Percentiles rank a stretch among this genome's conserved stretches.
phyloP scores from a whole-genome alignment of 1,139 yeast genomes.

The Candida sojae region DNA sequence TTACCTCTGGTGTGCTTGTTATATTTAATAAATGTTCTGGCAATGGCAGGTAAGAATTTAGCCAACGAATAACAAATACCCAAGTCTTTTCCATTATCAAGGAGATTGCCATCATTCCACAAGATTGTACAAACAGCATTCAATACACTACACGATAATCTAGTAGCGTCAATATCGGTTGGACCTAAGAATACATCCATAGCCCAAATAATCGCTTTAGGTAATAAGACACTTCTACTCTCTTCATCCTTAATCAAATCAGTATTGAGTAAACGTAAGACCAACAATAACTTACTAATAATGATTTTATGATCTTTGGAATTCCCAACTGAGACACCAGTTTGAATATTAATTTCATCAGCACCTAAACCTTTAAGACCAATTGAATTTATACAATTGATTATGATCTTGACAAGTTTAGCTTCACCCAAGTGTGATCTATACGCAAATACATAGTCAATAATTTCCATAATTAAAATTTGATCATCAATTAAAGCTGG shows the following conservation, averaged over 20 bases:
- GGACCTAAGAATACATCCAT: constrained; percentile 58
- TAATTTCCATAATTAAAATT: constrained; percentile 54
- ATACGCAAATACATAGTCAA: constrained; percentile 55
- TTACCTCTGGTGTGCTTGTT: constrained; percentile 55
- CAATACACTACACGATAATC: constrained; percentile 63
- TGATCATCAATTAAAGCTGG: constrained; percentile 59
- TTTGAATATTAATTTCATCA: constrained; percentile 31
- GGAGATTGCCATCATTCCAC: constrained; percentile 30
- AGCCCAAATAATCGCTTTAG: constrained; percentile 62
- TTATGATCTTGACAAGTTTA: constrained; percentile 40
- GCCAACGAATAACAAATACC: constrained; percentile 47
- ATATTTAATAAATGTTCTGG: constrained; percentile 53
- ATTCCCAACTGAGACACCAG: constrained; percentile 20
- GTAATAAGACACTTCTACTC: constrained; percentile 47
- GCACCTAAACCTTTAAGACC: constrained; percentile 57
- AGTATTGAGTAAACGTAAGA: constrained; percentile 58
- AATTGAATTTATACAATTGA: constrained; percentile 49
- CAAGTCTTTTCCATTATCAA: constrained; percentile 21
- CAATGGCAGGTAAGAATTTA: constrained; percentile 53
- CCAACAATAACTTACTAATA: constrained; percentile 57
- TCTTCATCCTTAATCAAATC: constrained; percentile 38
- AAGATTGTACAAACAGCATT: constrained; percentile 47
- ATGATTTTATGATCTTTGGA: constrained; percentile 56
- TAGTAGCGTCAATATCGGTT: constrained; percentile 56
- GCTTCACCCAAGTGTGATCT: constrained; percentile 38